Base-by-base conservation (phyloP, 306 rosid genomes). In the Malus fusca region DNA sequence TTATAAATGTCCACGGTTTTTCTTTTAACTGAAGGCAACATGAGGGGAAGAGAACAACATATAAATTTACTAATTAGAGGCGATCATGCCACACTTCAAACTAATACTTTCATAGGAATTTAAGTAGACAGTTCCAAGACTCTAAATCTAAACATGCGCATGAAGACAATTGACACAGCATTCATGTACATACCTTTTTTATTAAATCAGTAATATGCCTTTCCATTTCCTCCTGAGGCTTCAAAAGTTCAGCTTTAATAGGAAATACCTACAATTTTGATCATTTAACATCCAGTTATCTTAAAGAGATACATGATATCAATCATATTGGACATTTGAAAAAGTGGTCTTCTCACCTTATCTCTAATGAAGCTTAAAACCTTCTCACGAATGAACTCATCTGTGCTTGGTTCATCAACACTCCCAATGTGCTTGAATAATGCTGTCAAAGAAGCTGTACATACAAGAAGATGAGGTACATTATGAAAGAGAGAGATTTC, bases 201-300 rank as follows among this genome's bases (percentile, higher is more conserved):
- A 95, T 89, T 78, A 95, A 85, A 83, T 95, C 96, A 71, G 99
- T 95, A 79, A 95, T 95, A 80, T 95, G 97, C 77, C 97, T 89
- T 85, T 95, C 97, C 99, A 92, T 95, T 84, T 92, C 97, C 80
- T 92, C 97, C 51, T 79, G 96, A 71, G 97, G 99, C 85, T 90
- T 95, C 86, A 95, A 75, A 63, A 95, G 88, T 84, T 95, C 99
- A 52, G 85, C 82, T 88, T 92, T 95, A 43, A 89, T 82, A 73
- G 99, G 93, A 73, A 95, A 92, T 73, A 95, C 97, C 99, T 95
- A 81, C 77, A 74, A 72, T 52, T 68, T 22, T 15, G 85, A 73
- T 75, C 60, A 71, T 66, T 74, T 61, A 85, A 79, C 71, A 56
- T 65, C 66, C 28, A n/a, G 58, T 65, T 8, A 74, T 58, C 5